A percentile compares a stretch with the other conserved stretches of the same genome.
These are phyloP conservation scores for Colletotrichum chrysophilum DNA, from an alignment of 2,329 filamentous ascomycete species.

Conservation along the genomic window DNA sequence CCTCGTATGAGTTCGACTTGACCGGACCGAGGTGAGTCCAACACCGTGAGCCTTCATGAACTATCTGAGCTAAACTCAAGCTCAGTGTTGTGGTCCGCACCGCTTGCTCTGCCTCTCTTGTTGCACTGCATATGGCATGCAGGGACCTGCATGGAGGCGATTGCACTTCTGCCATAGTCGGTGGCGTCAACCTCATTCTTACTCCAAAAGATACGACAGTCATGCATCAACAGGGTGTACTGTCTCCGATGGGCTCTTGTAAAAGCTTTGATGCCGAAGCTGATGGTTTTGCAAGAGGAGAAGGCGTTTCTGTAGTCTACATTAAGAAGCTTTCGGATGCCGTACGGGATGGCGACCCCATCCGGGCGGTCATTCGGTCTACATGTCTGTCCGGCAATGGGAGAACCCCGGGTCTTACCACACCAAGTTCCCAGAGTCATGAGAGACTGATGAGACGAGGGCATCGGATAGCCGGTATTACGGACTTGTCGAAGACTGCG, in stretches of 20 bases:
- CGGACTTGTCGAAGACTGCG: slow-evolving; percentile 28
- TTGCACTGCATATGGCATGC: slow-evolving; percentile 41
- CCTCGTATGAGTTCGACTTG: slow-evolving; percentile 36
- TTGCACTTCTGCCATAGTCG: slow-evolving; percentile 36
- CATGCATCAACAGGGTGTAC: slow-evolving; percentile 38
- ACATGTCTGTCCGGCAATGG: slow-evolving; percentile 47
- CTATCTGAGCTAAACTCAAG: not conserved
- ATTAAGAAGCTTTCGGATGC: slow-evolving; percentile 53
- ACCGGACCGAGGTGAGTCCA: slow-evolving; percentile 33
- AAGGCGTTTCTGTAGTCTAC: slow-evolving; percentile 48
- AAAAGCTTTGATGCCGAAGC: slow-evolving; percentile 47
- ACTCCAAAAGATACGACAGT: slow-evolving; percentile 31
- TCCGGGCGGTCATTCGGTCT: slow-evolving; percentile 42
- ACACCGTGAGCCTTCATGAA: accelerated
- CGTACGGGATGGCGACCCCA: slow-evolving; percentile 48
- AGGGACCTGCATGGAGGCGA: slow-evolving; percentile 30
- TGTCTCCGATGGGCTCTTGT: slow-evolving; percentile 36
- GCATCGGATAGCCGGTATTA: slow-evolving; percentile 36
- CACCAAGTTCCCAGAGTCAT: slow-evolving; percentile 40
- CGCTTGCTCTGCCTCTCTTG: slow-evolving; percentile 42
- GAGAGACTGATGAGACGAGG: slow-evolving; percentile 38
- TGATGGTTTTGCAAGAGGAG: slow-evolving; percentile 56
- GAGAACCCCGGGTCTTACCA: slow-evolving; percentile 40
- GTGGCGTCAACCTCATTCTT: slow-evolving; percentile 40
- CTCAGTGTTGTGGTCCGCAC: slow-evolving; percentile 37